A percentile compares a stretch with the other conserved stretches of the same genome.
These are phyloP conservation scores for Suhomyces chickasaworum DNA, from an alignment of 1,139 yeast species.

Conservation along the genomic window DNA sequence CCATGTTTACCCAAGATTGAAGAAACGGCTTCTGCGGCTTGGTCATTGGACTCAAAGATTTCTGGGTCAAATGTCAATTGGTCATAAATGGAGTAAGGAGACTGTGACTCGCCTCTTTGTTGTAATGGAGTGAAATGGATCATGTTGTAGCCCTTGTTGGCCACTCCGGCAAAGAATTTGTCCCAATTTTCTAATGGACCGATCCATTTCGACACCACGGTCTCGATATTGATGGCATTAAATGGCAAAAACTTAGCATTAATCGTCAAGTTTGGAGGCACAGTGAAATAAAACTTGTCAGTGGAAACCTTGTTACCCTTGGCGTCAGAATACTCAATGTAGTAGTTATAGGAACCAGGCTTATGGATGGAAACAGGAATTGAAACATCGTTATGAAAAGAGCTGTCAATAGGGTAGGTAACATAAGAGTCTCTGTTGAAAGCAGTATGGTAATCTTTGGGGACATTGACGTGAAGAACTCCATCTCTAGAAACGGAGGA, in stretches of 20 bases:
- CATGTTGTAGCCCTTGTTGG: constrained; percentile 87
- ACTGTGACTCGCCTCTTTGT: constrained; percentile 81
- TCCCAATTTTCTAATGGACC: constrained; percentile 72
- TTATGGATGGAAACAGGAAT: constrained; percentile 61
- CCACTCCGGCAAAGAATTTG: constrained; percentile 57
- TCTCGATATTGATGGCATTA: constrained; percentile 80
- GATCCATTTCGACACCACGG: constrained; percentile 90
- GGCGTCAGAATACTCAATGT: constrained; percentile 49
- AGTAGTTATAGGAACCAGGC: constrained; percentile 85
- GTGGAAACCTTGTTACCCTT: constrained; percentile 43
- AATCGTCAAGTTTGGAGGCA: constrained; percentile 72
- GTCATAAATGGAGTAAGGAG: constrained; percentile 90
- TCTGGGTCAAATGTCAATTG: constrained; percentile 75
- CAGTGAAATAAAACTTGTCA: constrained; percentile 69
- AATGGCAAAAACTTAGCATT: constrained; percentile 62
- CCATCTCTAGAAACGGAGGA: constrained; percentile 73
- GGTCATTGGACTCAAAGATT: constrained; percentile 51
- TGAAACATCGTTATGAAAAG: constrained; percentile 61
- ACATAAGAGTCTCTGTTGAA: constrained; percentile 62
- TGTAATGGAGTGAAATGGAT: constrained; percentile 94
- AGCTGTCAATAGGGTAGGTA: constrained; percentile 46
- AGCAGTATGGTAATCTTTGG: constrained; percentile 39
- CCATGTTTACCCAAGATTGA: constrained; percentile 55
- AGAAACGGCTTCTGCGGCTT: constrained; percentile 31
- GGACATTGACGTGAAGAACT: constrained; percentile 73